Percentiles rank a stretch among this genome's conserved stretches.
phyloP scores from a whole-genome alignment of 495 filamentous ascomycete genomes.

The Parathielavia appendiculata region DNA sequence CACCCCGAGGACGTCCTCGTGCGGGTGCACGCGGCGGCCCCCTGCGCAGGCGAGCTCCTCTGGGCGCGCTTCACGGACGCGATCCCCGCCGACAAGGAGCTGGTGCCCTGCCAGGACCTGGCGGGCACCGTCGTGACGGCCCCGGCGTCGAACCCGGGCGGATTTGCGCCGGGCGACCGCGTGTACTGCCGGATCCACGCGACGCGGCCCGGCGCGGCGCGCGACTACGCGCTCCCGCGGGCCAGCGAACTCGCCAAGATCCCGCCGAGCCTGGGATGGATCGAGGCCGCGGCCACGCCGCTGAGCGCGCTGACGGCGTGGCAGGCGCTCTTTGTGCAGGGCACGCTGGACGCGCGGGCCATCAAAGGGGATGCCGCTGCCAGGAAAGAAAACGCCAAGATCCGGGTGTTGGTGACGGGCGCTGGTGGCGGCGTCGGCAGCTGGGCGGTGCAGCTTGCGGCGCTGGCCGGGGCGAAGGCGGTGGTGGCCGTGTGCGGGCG shows the following conservation, averaged over 20 bases:
- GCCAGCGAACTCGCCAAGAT: constrained; percentile 38
- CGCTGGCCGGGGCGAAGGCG: constrained; percentile 46
- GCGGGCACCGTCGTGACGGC: constrained; percentile 38
- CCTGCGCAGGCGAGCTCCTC: constrained; percentile 53
- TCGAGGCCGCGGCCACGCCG: constrained; percentile 51
- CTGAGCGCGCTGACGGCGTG: constrained; percentile 60
- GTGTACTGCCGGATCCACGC: constrained; percentile 53
- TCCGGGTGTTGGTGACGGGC: constrained; percentile 61
- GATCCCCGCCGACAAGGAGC: constrained; percentile 36
- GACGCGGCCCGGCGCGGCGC: constrained; percentile 48
- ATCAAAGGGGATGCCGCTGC: constrained; percentile 35
- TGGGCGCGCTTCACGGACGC: constrained; percentile 41
- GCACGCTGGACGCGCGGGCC: constrained; percentile 22
- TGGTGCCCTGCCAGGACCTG: constrained; percentile 53
- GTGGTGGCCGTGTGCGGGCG: constrained; percentile 57
- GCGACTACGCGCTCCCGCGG: constrained; percentile 48
- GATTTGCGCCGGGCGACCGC: constrained; percentile 49
- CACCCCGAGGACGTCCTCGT: constrained; percentile 53
- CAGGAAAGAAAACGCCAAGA: constrained; percentile 44
- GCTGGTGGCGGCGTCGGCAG: constrained; percentile 57
- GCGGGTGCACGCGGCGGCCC: constrained; percentile 52
- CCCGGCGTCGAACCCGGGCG: constrained; percentile 45
- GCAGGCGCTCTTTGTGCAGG: constrained; percentile 51
- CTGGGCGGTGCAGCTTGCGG: constrained; percentile 54
- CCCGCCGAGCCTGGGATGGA: constrained; percentile 49